Percentiles rank a stretch among this genome's conserved stretches.
phyloP scores from a whole-genome alignment of 2,329 filamentous ascomycete genomes.

The Tolypocladium endophyticum region DNA sequence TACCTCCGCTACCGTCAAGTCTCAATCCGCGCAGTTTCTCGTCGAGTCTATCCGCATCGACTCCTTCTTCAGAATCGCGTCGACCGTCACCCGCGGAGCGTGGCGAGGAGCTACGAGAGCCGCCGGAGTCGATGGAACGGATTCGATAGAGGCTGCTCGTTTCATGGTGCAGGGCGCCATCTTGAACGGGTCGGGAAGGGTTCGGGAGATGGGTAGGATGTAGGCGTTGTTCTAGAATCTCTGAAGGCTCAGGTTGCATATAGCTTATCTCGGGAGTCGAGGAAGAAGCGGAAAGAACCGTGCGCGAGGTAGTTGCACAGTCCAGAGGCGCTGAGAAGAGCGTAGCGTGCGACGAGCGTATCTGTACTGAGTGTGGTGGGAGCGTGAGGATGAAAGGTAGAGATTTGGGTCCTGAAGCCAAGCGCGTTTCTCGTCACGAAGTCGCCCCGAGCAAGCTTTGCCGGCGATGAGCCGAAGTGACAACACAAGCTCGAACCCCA shows the following conservation, averaged over 20 bases:
- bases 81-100: conserved; percentile 18
- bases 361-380: conserved; percentile 1
- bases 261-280: conserved; percentile 35
- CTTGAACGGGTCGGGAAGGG: conserved; percentile 31
- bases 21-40: conserved; percentile 44
- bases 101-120: conserved; percentile 25
- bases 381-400: conserved; percentile 4
- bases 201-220: conserved; percentile 24
- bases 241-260: conserved; percentile 52
- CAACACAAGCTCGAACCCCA: not conserved
- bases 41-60: conserved; percentile 34
- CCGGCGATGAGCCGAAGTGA: not conserved
- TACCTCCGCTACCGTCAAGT: conserved; percentile 16
- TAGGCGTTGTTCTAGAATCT: conserved; percentile 31
- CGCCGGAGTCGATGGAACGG: conserved; percentile 10
- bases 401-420: not conserved
- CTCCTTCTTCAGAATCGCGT: conserved; percentile 17
- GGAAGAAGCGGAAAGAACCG: conserved; percentile 29
- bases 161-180: conserved; percentile 44
- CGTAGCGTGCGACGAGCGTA: not conserved
- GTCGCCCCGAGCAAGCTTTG: not conserved
- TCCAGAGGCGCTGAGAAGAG: conserved; percentile 16
- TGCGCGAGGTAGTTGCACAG: conserved; percentile 43
- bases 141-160: conserved; percentile 25
- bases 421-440: not conserved